Percentiles rank a stretch among this genome's conserved stretches.
These are phyloP conservation scores for Phlegmacium glaucopus DNA, from an alignment of 768 basidiomycete species.

Conservation along the genomic window DNA sequence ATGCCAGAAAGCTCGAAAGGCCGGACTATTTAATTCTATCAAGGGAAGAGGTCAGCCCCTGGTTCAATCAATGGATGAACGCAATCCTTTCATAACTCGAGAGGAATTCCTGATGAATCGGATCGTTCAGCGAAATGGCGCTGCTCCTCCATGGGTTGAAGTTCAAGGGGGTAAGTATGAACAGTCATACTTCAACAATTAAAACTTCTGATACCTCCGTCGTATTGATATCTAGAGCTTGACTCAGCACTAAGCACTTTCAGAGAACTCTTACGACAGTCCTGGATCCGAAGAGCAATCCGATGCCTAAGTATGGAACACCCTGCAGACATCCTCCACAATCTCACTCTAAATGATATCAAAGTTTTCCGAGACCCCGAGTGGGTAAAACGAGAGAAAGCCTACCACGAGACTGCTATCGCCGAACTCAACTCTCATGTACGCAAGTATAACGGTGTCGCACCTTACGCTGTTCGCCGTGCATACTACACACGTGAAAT, in stretches of 20 bases:
- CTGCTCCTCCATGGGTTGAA: constrained; percentile 85
- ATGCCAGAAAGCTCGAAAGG: constrained; percentile 56
- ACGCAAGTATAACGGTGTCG: constrained; percentile 75
- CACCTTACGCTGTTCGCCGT: constrained; percentile 75
- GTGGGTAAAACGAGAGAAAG: constrained; percentile 66
- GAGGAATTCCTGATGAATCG: constrained; percentile 87
- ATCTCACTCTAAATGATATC: constrained; percentile 32
- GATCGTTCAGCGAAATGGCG: constrained; percentile 79
- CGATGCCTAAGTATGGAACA: constrained; percentile 52
- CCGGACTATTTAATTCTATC: constrained; percentile 69
- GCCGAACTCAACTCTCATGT: constrained; percentile 72
- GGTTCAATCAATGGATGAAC: constrained; percentile 33
- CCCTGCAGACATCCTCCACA: constrained; percentile 35
- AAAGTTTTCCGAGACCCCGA: constrained; percentile 52
- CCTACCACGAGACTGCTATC: constrained; percentile 68
- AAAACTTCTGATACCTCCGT: neutral
- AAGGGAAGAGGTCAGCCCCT: constrained; percentile 57
- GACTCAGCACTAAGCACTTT: constrained; percentile 61
- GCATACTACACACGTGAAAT: constrained; percentile 50
- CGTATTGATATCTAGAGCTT: constrained; percentile 45
- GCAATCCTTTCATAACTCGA: constrained; percentile 58
- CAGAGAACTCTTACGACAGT: constrained; percentile 57
- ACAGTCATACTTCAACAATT: neutral
- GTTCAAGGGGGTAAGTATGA: constrained; percentile 56
- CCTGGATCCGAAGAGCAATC: constrained; percentile 75